Conservation (phyloP, 192 early-diverging fungal species). For the Gigaspora rosea region DNA sequence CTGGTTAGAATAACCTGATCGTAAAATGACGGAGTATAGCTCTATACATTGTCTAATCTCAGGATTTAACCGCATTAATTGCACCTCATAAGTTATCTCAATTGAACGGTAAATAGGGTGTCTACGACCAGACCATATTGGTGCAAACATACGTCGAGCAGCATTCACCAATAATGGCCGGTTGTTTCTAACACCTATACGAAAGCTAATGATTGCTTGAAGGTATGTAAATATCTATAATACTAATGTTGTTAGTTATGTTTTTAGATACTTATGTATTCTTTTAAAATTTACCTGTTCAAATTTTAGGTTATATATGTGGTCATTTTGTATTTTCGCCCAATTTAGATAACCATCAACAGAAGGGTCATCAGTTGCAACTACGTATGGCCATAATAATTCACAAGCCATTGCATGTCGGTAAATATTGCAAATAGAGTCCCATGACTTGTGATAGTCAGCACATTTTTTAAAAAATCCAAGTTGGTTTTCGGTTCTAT, state of each 20-base stretch:
- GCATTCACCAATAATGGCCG: constrained; percentile 1
- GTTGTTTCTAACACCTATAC: constrained; percentile 18
- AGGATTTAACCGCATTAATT: not conserved
- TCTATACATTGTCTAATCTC: not conserved
- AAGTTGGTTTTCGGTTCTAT: too few relatives aligned
- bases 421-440: too few relatives aligned
- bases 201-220: constrained; percentile 28
- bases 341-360: constrained; percentile 23
- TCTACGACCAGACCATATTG: too few relatives aligned
- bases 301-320: constrained; percentile 18
- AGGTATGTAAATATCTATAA: constrained; percentile 10
- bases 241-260: too few relatives aligned
- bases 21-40: too few relatives aligned
- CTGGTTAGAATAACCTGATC: too few relatives aligned
- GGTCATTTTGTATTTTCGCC: constrained; percentile 20
- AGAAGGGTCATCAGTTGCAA: constrained; percentile 5
- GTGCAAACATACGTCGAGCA: constrained; percentile 1
- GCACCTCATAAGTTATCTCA: not conserved
- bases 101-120: constrained; percentile 11
- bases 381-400: constrained; percentile 20
- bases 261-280: too few relatives aligned
- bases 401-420: too few relatives aligned
- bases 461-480: too few relatives aligned
- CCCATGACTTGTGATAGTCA: too few relatives aligned
- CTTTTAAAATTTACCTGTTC: constrained; percentile 6